A percentile compares a stretch with the other conserved stretches of the same genome.
Evolutionary conservation across 352 stramenopile species (phyloP).

Genomic region (Blastocystis sp.): DNA sequence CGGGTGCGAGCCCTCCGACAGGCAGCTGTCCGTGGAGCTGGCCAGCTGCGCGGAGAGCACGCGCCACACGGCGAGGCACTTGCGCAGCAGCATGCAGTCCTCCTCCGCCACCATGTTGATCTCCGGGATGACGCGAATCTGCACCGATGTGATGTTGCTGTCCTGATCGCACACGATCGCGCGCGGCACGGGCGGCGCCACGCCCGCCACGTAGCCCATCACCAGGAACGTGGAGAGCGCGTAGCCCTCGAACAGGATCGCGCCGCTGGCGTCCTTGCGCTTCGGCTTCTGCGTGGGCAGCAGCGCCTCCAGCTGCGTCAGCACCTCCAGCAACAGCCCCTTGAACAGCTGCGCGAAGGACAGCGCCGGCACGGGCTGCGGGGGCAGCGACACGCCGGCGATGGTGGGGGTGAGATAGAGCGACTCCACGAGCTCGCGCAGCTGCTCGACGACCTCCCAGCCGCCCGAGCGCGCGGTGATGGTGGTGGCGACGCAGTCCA

Average conservation of each 20-base stretch:
- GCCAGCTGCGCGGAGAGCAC: conserved; percentile 18
- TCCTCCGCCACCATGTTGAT: conserved; percentile 25
- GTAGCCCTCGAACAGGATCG: conserved; percentile 57
- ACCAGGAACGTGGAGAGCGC: conserved; percentile 26
- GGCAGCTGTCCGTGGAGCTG: not conserved
- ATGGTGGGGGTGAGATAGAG: not conserved
- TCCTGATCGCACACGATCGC: not conserved
- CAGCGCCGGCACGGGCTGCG: not conserved
- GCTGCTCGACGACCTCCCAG: conserved; percentile 49
- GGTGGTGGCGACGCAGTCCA: not conserved
- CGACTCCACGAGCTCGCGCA: conserved; percentile 10
- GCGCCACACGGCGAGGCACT: conserved; percentile 6
- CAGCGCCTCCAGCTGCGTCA: not conserved
- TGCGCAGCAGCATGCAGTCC: conserved; percentile 11
- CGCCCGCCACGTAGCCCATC: conserved; percentile 36
- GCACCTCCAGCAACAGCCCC: not conserved
- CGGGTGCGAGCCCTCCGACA: conserved; percentile 14
- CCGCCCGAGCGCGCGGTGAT: conserved; percentile 10
- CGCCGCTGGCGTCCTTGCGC: conserved; percentile 12
- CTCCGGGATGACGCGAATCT: not conserved
- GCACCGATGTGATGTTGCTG: conserved; percentile 8
- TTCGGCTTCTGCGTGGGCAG: conserved; percentile 54
- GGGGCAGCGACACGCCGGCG: not conserved
- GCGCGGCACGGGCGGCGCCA: conserved; percentile 18
- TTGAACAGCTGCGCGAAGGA: conserved; percentile 37